Conservation (phyloP, 768 basidiomycete species). For the Pluteus cervinus region DNA sequence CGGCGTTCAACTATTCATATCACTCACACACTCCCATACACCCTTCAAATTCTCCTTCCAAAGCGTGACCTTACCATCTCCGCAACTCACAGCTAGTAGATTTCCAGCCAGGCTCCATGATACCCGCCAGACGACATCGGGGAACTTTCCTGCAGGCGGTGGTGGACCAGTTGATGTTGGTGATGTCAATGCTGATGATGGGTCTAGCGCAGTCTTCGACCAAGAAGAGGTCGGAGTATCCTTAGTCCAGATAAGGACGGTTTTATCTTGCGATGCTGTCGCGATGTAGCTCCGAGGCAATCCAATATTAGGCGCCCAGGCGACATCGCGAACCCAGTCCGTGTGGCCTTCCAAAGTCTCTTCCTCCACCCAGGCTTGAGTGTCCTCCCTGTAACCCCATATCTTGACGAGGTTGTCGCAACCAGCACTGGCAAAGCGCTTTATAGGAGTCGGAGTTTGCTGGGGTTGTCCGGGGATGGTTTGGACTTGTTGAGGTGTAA, state of each 20-base stretch:
- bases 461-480: slow-evolving; percentile 40
- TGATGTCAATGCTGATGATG: slow-evolving; percentile 44
- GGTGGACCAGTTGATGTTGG: slow-evolving; percentile 33
- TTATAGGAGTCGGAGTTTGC: slow-evolving; percentile 57
- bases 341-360: slow-evolving; percentile 88
- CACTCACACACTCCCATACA: slow-evolving; percentile 95
- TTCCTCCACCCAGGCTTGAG: slow-evolving; percentile 87
- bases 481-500: slow-evolving; percentile 54
- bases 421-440: slow-evolving; percentile 92
- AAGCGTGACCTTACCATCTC: slow-evolving; percentile 94
- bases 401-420: slow-evolving; percentile 95
- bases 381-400: slow-evolving; percentile 86
- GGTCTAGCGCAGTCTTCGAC: slow-evolving; percentile 78
- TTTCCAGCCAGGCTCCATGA: slow-evolving; percentile 98
- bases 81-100: slow-evolving; percentile 92
- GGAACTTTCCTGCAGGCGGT: slow-evolving; percentile 73
- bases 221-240: slow-evolving; percentile 69
- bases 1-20: slow-evolving; percentile 71
- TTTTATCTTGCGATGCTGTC: slow-evolving; percentile 91
- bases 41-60: slow-evolving; percentile 98
- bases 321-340: slow-evolving; percentile 99
- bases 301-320: slow-evolving; percentile 97
- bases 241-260: slow-evolving; percentile 89
- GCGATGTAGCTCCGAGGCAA: slow-evolving; percentile 93
- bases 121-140: slow-evolving; percentile 98